phyloP scores from a whole-genome alignment of 2,329 filamentous ascomycete species.

The Elsinoe fawcettii region DNA sequence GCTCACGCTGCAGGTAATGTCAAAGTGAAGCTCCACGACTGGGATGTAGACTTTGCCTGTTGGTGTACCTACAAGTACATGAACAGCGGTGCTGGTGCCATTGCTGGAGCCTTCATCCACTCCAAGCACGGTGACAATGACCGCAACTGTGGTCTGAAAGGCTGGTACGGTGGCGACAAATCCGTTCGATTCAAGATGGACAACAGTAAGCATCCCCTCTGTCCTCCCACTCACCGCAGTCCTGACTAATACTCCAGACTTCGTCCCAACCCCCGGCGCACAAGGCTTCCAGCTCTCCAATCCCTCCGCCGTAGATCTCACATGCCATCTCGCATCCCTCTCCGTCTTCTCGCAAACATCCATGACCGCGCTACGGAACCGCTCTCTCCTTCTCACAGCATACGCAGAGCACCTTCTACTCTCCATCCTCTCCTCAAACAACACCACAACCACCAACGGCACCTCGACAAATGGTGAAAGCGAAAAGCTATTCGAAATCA shows the following conservation, averaged over 20 bases:
- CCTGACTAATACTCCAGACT: constrained; percentile 33
- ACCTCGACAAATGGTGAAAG: constrained; percentile 22
- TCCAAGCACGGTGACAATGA: constrained; percentile 53
- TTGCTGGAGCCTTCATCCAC: constrained; percentile 75
- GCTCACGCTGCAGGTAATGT: constrained; percentile 84
- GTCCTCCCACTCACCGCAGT: too few relatives aligned
- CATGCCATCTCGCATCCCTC: constrained; percentile 62
- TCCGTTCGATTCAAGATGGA: constrained; percentile 72
- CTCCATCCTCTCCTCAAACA: constrained; percentile 20
- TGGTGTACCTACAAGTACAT: constrained; percentile 97
- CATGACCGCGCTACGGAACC: constrained; percentile 60
- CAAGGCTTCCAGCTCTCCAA: constrained; percentile 78
- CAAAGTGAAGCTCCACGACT: constrained; percentile 69
- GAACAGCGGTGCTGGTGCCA: constrained; percentile 75
- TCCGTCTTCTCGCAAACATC: constrained; percentile 64
- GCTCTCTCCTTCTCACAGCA: constrained; percentile 64
- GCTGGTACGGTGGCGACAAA: constrained; percentile 85
- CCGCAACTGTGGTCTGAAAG: constrained; percentile 54
- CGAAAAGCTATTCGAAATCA: constrained; percentile 37
- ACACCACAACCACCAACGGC: constrained; percentile 11
- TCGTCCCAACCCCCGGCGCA: constrained; percentile 69
- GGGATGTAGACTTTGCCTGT: constrained; percentile 83
- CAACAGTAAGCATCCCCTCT: constrained; percentile 41
- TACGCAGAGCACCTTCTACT: constrained; percentile 60
- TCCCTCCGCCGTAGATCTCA: constrained; percentile 69